Evolutionary conservation across 768 basidiomycete species (phyloP).

Genomic region (Amanita inopinata): DNA sequence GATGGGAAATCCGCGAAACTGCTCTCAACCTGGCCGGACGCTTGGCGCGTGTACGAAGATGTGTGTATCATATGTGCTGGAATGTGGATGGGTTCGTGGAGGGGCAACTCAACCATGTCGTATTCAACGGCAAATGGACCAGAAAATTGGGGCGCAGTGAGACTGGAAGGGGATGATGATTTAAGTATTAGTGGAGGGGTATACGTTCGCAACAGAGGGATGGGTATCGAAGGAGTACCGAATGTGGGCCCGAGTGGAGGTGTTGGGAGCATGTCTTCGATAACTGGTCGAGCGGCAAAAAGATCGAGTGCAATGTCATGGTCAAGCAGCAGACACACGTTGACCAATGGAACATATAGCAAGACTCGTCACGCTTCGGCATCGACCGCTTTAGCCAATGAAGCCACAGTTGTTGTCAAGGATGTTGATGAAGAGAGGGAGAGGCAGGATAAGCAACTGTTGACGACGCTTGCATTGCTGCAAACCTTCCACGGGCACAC

Average conservation of each 20-base stretch:
- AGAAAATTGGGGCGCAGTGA: slow-evolving; percentile 46
- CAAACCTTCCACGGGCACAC: slow-evolving; percentile 63
- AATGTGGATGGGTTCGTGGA: slow-evolving; percentile 70
- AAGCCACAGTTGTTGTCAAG: slow-evolving; percentile 11
- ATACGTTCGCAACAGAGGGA: slow-evolving; percentile 49
- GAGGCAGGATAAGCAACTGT: slow-evolving; percentile 25
- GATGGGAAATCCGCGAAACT: slow-evolving; percentile 25
- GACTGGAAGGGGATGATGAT: slow-evolving; percentile 62
- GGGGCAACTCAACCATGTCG: slow-evolving; percentile 35
- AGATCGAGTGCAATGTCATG: slow-evolving; percentile 43
- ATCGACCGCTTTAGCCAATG: slow-evolving; percentile 14
- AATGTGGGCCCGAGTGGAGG: slow-evolving; percentile 17
- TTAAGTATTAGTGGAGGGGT: slow-evolving; percentile 25
- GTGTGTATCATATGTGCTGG: slow-evolving; percentile 76
- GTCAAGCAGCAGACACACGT: slow-evolving; percentile 31
- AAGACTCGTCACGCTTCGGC: slow-evolving; percentile 26
- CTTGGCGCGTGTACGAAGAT: slow-evolving; percentile 79
- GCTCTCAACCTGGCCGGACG: slow-evolving; percentile 55
- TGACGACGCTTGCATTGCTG: slow-evolving; percentile 47
- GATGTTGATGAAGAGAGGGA: slow-evolving; percentile 17
- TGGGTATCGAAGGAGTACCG: slow-evolving; percentile 65
- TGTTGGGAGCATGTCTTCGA: slow-evolving; percentile 13
- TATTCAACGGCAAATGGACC: slow-evolving; percentile 40
- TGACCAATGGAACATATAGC: slow-evolving; percentile 15
- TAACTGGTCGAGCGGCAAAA: slow-evolving; percentile 28